Evolutionary conservation across 257 asterid genomes (phyloP), one percentile per base, ranked within the genome.

Genomic region (Solanum bukasovii): DNA sequence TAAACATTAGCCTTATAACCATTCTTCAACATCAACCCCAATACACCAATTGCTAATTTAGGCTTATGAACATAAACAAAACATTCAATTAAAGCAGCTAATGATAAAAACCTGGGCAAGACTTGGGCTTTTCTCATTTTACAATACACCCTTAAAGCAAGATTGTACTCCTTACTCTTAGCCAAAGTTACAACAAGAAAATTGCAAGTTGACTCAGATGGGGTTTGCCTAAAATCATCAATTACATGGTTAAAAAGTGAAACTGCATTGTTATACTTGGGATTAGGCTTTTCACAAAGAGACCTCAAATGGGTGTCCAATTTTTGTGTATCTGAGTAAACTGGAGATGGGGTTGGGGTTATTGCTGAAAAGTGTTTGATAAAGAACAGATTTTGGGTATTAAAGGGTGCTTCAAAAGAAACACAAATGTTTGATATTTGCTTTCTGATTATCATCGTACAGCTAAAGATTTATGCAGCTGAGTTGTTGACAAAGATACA

Each of bases 21-120:
- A 18, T 59, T 90, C 90, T 95, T 95, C 90, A 93, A 79, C 84
- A 94, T 91, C 91, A 90, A 75, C 83, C 94, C 96, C 65, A 92
- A 73, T 6, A 90, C 96, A 16, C 92, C 90, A 73, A 93, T 14
- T 2, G 94, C 94, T 79, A 90, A 84, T 23, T 89, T 77, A 31
- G 98, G 96, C 83, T 27, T 65, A 7, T 88, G 27, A 72, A 90
- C 91, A 84, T 91, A 90, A 84, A 92, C 92, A 87, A 91, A 92
- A 86, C 94, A 93, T 89, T 92, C 93, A 70, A 92, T 49, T 87
- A 95, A 81, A 88, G 93, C 89, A 33, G 93, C 91, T 25, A 94
- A 84, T 18, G 98, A 88, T 87, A 93, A 27, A 90, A 90, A 95
- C 35, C 81, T 34, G 0, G 94, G 93, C 10, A 61, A 82, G 85